phyloP scores from a whole-genome alignment of 495 filamentous ascomycete genomes.

The Acidiella bohemica region DNA sequence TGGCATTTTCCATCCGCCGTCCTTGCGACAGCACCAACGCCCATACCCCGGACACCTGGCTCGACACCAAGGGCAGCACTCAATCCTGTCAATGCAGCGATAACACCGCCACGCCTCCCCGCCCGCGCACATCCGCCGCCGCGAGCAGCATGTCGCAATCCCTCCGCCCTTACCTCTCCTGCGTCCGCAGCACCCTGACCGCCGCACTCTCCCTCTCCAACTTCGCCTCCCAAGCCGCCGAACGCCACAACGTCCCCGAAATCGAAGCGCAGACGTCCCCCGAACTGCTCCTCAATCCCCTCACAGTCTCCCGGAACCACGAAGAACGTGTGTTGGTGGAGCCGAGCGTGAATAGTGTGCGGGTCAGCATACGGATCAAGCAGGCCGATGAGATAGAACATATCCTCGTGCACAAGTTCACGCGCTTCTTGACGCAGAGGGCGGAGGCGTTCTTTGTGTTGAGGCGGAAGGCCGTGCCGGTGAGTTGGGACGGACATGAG shows the following conservation, averaged over 20 bases:
- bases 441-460: slow-evolving; percentile 97
- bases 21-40: too few relatives aligned
- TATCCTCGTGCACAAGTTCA: slow-evolving; percentile 96
- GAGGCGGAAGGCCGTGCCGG: slow-evolving; percentile 87
- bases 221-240: slow-evolving; percentile 90
- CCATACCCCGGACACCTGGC: too few relatives aligned
- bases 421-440: slow-evolving; percentile 84
- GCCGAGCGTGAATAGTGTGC: slow-evolving; percentile 87
- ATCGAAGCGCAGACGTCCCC: slow-evolving; percentile 86
- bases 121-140: slow-evolving; percentile 35
- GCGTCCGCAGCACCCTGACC: slow-evolving; percentile 84
- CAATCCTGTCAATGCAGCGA: slow-evolving; percentile 3
- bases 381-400: slow-evolving; percentile 98
- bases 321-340: slow-evolving; percentile 90
- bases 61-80: too few relatives aligned
- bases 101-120: not conserved
- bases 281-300: slow-evolving; percentile 85
- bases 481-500: slow-evolving; percentile 26
- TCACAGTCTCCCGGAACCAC: slow-evolving; percentile 81
- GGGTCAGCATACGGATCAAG: slow-evolving; percentile 95
- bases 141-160: slow-evolving; percentile 62
- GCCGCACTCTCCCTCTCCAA: slow-evolving; percentile 91
- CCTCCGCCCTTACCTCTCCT: slow-evolving; percentile 91
- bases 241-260: slow-evolving; percentile 95
- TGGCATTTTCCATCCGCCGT: too few relatives aligned